Base-by-base conservation (phyloP, 2,329 filamentous ascomycete genomes). In the Fusarium sp. region DNA sequence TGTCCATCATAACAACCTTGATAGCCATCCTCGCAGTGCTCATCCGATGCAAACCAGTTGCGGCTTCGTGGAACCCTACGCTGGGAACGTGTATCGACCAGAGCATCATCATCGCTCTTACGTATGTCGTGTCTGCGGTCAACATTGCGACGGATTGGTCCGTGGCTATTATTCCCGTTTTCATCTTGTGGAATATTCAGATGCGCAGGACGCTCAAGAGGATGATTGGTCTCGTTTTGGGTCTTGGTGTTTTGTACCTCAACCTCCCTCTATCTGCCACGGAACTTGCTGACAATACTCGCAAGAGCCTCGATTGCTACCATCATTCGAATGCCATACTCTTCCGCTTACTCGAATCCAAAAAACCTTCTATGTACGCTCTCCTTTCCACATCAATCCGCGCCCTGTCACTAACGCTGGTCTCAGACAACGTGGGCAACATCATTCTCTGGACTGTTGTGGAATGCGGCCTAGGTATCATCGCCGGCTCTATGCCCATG, bases 401-500 rank as follows among this genome's bases (percentile, higher is more conserved):
- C 10, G 18, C 10, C 6, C 54, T 20, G 6, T 33, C 20, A 18
- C n/a, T 54, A 41, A 54, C 14, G 14, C 5, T 10, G 20, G 2
- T n/a, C 5, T 2, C 2, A 73, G 69, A 72, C 8, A 41, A 35
- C 6, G 60, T 66, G 1, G 69, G 57, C 1, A 27, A 66, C 2
- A 64, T 72, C 4, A 69, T 69, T 9, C 27, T 73, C 0, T 72
- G 65, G 61, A 66, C 65, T 0, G 45, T 73, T 2, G 37, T 72
- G 1, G 69, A 73, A 41, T 73, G 71, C 7, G 62, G 69, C 5
- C 52, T 73, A 0, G 71, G 61, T 4, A 63, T 73, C 13, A 69
- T 72, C 9, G 69, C 69, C 3, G 69, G 71, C 4, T 69, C 69
- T 9, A 68, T 73, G 41, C 69, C 71, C 1, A 68, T 72, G 60